phyloP scores from a whole-genome alignment of 2,329 filamentous ascomycete species.

The Colletotrichum eleusines region DNA sequence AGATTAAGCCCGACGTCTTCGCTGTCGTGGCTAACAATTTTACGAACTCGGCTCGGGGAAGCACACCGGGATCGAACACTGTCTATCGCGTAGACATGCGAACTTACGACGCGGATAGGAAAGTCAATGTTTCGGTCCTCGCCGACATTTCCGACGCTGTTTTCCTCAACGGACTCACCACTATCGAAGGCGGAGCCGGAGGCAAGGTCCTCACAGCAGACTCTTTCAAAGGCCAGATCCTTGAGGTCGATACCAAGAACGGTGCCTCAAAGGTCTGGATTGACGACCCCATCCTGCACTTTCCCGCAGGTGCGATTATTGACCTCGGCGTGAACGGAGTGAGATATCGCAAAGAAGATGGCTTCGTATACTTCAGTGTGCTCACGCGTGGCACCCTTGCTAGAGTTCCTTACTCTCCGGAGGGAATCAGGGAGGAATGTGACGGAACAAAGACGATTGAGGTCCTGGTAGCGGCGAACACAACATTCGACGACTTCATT shows the following conservation, averaged over 20 bases:
- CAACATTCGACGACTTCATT: neutral
- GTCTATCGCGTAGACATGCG: neutral
- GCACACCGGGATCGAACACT: neutral
- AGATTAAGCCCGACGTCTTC: neutral
- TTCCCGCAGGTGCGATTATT: too few relatives aligned
- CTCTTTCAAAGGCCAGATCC: neutral
- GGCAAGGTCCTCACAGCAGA: neutral
- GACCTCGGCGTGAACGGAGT: neutral
- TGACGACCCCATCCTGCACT: neutral
- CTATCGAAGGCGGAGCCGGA: neutral
- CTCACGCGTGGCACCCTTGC: neutral
- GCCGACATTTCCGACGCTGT: neutral
- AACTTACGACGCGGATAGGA: neutral
- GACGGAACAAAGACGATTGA: neutral
- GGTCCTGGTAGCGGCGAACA: neutral
- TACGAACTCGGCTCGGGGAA: neutral
- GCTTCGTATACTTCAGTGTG: neutral
- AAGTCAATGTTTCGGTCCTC: neutral
- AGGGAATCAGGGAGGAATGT: neutral
- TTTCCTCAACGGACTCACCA: neutral
- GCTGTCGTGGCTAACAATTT: neutral
- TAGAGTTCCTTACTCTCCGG: neutral
- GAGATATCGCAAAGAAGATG: neutral
- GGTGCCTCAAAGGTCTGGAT: neutral
- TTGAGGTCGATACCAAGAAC: neutral